Evolutionary conservation across 2,329 filamentous ascomycete species (phyloP).

Genomic region (Xylaria sp.): DNA sequence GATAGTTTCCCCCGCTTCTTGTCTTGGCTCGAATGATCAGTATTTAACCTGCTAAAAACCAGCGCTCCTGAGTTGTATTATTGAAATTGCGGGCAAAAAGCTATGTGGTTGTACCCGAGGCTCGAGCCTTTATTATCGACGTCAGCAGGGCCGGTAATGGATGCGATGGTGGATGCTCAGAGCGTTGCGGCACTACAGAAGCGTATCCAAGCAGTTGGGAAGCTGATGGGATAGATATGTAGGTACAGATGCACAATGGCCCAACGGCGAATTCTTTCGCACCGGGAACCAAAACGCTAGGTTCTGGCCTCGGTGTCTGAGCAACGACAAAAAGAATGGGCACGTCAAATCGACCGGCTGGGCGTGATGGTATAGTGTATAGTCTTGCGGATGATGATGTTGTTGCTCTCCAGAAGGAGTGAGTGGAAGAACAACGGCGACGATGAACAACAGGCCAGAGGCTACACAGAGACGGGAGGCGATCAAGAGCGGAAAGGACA

Average conservation of each 20-base stretch:
- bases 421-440: slow-evolving; percentile 25
- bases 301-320: slow-evolving; percentile 1
- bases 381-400: slow-evolving; percentile 29
- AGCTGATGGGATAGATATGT: slow-evolving; percentile 35
- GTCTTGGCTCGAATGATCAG: slow-evolving; percentile 6
- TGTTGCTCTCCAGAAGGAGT: slow-evolving; percentile 28
- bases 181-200: slow-evolving; percentile 28
- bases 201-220: slow-evolving; percentile 30
- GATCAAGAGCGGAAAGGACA: slow-evolving; percentile 37
- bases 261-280: slow-evolving; percentile 29
- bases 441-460: slow-evolving; percentile 38
- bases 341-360: background rate
- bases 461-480: slow-evolving; percentile 37
- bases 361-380: slow-evolving; percentile 7
- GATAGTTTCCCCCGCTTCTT: slow-evolving; percentile 21
- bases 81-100: slow-evolving; percentile 4
- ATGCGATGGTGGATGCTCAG: slow-evolving; percentile 18
- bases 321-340: background rate
- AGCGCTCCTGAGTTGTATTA: background rate
- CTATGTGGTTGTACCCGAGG: background rate
- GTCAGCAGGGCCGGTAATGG: slow-evolving; percentile 8
- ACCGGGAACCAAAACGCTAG: slow-evolving; percentile 15
- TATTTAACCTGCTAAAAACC: background rate
- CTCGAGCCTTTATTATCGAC: slow-evolving; percentile 1
- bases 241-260: slow-evolving; percentile 38